These are phyloP conservation scores for Diophrys sp. DNA, from an alignment of 73 alveolate genomes.

Conservation along the genomic window DNA sequence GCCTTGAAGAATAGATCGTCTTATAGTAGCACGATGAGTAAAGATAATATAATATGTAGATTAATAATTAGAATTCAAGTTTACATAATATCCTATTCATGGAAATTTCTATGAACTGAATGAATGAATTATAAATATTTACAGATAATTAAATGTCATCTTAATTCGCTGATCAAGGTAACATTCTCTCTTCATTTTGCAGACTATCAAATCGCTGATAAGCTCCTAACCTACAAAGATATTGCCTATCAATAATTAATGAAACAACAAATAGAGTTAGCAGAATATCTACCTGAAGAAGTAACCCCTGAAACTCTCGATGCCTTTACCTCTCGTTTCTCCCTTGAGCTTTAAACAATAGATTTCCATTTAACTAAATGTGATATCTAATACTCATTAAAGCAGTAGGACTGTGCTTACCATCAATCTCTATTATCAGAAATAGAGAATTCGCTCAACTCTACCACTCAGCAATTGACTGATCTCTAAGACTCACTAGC, in stretches of 20 bases:
- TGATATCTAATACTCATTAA: not conserved
- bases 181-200: too few relatives aligned
- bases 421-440: not conserved
- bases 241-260: not conserved
- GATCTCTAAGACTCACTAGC: not conserved
- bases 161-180: too few relatives aligned
- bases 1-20: too few relatives aligned
- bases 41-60: too few relatives aligned
- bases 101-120: too few relatives aligned
- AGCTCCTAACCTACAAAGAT: not conserved
- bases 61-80: too few relatives aligned
- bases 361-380: not conserved
- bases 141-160: too few relatives aligned
- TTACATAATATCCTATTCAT: not conserved
- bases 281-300: not conserved
- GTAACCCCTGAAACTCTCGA: not conserved
- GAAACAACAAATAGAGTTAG: not conserved
- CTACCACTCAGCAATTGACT: not conserved
- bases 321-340: not conserved
- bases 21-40: too few relatives aligned
- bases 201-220: not conserved
- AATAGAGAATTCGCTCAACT: too few relatives aligned
- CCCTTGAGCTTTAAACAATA: not conserved
- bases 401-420: not conserved
- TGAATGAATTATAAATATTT: too few relatives aligned